These are phyloP conservation scores for Termitomyces sp. DNA, from an alignment of 768 basidiomycete genomes.

Conservation along the genomic window DNA sequence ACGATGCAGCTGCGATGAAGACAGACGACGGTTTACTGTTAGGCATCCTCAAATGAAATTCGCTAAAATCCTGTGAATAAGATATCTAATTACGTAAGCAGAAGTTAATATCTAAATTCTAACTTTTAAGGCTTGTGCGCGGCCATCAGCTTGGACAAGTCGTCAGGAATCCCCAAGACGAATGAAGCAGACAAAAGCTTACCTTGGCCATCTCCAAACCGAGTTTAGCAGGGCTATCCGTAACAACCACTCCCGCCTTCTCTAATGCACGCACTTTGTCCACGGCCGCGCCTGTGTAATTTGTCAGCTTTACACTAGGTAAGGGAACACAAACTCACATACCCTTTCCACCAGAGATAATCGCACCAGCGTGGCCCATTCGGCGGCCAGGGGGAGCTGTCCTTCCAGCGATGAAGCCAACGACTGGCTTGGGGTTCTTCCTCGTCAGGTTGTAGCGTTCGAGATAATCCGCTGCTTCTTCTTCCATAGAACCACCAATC, in stretches of 20 bases:
- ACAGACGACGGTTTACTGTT: conserved; percentile 26
- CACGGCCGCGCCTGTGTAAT: conserved; percentile 64
- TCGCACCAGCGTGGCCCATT: conserved; percentile 98
- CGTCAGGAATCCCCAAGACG: neutral
- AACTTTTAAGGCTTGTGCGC: conserved; percentile 24
- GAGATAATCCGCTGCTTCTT: conserved; percentile 96
- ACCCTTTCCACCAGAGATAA: conserved; percentile 98
- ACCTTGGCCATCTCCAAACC: conserved; percentile 88
- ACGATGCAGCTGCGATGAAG: conserved; percentile 59
- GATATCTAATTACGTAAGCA: conserved; percentile 17
- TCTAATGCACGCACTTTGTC: conserved; percentile 94
- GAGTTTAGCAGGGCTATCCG: conserved; percentile 94
- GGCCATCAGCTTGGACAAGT: conserved; percentile 64
- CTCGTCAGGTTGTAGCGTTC: conserved; percentile 90
- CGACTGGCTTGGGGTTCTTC: conserved; percentile 85
- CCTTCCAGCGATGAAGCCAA: conserved; percentile 96
- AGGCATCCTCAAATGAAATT: conserved; percentile 10
- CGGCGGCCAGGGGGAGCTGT: conserved; percentile 97
- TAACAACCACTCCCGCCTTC: conserved; percentile 89
- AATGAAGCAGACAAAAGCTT: conserved; percentile 13
- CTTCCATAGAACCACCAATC: conserved; percentile 99
- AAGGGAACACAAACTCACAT: conserved; percentile 12
- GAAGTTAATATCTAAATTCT: conserved; percentile 23
- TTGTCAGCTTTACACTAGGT: neutral
- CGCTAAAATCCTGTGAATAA: conserved; percentile 3